These are phyloP conservation scores for Gentiana dahurica DNA, from an alignment of 257 asterid genomes.

Conservation along the genomic window DNA sequence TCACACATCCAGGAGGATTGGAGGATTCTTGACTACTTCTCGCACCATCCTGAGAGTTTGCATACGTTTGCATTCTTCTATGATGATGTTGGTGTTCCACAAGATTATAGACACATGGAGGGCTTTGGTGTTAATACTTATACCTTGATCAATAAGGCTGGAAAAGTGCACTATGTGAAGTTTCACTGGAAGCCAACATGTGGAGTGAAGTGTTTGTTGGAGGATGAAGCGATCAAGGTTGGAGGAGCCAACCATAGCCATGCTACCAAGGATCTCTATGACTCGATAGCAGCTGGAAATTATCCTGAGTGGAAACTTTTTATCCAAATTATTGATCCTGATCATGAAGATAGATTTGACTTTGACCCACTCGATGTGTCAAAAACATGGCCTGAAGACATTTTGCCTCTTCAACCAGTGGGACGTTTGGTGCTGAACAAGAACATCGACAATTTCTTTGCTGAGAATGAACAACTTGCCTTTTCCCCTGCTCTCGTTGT, in stretches of 20 bases:
- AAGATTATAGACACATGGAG: conserved; percentile 95
- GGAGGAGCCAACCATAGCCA: conserved; percentile 96
- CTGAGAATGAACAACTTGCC: conserved; percentile 46
- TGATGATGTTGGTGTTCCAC: conserved; percentile 88
- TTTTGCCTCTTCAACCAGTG: conserved; percentile 90
- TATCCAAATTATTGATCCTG: conserved; percentile 84
- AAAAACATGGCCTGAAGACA: conserved; percentile 94
- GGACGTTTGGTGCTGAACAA: conserved; percentile 88
- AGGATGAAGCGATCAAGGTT: conserved; percentile 66
- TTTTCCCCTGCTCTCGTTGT: conserved; percentile 40
- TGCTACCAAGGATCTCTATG: conserved; percentile 91
- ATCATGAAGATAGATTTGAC: conserved; percentile 72
- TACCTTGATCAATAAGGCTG: conserved; percentile 76
- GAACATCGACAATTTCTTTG: conserved; percentile 77
- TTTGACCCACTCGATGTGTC: conserved; percentile 94
- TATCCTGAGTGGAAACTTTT: conserved; percentile 98
- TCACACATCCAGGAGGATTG: conserved; percentile 94
- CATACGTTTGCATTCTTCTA: conserved; percentile 74
- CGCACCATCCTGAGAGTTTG: conserved; percentile 92
- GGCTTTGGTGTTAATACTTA: conserved; percentile 92
- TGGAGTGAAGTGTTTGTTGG: conserved; percentile 77
- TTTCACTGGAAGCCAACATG: conserved; percentile 99
- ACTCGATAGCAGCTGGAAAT: conserved; percentile 78
- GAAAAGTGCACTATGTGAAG: conserved; percentile 78
- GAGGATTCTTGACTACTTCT: conserved; percentile 87